These are phyloP conservation scores for Endoconidiophora polonica DNA, from an alignment of 2,329 filamentous ascomycete species.

Conservation along the genomic window DNA sequence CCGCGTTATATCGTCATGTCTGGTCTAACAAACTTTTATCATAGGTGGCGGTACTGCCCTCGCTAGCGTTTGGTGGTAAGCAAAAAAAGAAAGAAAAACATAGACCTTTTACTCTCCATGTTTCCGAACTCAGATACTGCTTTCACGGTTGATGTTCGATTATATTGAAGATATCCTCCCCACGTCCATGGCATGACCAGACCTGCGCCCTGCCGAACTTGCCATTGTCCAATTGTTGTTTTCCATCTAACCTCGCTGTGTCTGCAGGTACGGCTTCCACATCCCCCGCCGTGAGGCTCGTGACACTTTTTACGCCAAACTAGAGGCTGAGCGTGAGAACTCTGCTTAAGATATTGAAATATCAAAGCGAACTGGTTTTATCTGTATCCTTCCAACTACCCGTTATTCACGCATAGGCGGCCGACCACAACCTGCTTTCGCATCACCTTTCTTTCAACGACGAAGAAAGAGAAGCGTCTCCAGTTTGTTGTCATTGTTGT, in stretches of 20 bases:
- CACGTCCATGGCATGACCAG: too few species aligned
- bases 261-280: slow-evolving; percentile 42
- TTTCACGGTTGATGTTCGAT: too few species aligned
- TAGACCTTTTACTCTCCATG: too few species aligned
- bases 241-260: slow-evolving; percentile 1
- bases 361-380: neutral
- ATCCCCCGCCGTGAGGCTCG: slow-evolving; percentile 41
- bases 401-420: neutral
- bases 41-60: slow-evolving; percentile 37
- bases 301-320: slow-evolving; percentile 41
- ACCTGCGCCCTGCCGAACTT: neutral
- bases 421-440: neutral
- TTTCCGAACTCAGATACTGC: too few species aligned
- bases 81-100: neutral
- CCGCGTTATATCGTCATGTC: neutral
- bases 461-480: neutral
- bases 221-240: neutral
- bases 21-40: slow-evolving; percentile 1
- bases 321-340: slow-evolving; percentile 37
- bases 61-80: slow-evolving; percentile 43
- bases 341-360: slow-evolving; percentile 15
- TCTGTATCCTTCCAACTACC: neutral
- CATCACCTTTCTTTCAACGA: neutral
- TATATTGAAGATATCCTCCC: too few species aligned
- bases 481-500: too few species aligned